Base-by-base conservation (phyloP, 164 flowering plant species). In the Protea cynaroides region DNA sequence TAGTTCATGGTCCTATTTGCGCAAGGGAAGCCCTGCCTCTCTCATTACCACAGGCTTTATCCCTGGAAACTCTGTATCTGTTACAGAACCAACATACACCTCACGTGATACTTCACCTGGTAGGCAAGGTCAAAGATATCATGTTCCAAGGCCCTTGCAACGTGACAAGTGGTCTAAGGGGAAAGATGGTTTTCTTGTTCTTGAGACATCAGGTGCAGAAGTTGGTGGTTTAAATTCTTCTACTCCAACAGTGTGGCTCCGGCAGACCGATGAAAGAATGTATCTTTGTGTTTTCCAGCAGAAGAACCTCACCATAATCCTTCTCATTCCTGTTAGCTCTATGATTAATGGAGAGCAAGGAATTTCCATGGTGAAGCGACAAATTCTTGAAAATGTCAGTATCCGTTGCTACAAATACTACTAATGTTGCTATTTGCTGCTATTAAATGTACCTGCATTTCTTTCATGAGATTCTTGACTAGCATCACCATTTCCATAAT, bases 341-440 rank as follows among this genome's bases (percentile, higher is more conserved):
- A 70, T 86, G 50, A 65, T 63, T 25, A 81, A 80, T 74, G 92
- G 85, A 62, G 97, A 90, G 73, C 89, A 82, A 71, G 94, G 94
- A 58, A 59, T 95, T 57, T 71, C 91, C 18, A 44, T 65, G 40
- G 73, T 95, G 78, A 92, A 85, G 84, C 95, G 86, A 72, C 93
- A 84, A 66, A 29, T 95, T 72, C 77, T 95, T 78, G 97, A 95
- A 79, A 84, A 84, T 79, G 97, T 95, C 34, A 76, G 97, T 81
- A 46, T 67, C 62, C 63, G 64, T 57, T 23, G 24, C 15, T 29
- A 29, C 34, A 29, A 29, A 29, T 25, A 34, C 38, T 62, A 65
- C 17, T 34, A 7, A 53, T 55, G 22, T 5, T 29, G 46, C n/a
- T 15, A 49, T 4, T 25, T 22, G 38, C 58, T 61, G 21, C 19